Evolutionary conservation across 176 grass and related monocot species (phyloP).

Genomic region (Triticum urartu): DNA sequence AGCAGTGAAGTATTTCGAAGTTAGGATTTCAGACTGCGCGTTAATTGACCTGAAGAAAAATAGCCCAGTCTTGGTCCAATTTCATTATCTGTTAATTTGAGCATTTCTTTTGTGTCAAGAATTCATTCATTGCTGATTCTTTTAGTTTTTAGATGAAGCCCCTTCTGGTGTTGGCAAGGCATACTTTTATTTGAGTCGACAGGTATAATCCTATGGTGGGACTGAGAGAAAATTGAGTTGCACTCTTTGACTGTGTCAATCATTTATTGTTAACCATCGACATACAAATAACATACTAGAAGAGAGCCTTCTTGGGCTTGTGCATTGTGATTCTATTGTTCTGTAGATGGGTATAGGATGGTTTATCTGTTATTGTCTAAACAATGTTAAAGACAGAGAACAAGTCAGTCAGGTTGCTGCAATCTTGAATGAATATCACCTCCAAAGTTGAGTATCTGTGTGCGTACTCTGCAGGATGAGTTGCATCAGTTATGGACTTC

Average conservation of each 20-base stretch:
- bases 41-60: not conserved
- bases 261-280: not conserved
- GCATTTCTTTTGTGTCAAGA: not conserved
- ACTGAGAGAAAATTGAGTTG: not conserved
- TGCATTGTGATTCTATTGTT: not conserved
- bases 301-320: not conserved
- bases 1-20: not conserved
- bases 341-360: not conserved
- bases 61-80: not conserved
- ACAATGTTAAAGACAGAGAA: not conserved
- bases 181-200: not conserved
- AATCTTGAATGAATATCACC: not conserved
- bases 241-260: not conserved
- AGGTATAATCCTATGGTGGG: not conserved
- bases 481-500: not conserved
- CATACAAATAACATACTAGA: not conserved
- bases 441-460: not conserved
- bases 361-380: conserved; percentile 9
- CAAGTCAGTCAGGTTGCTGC: not conserved
- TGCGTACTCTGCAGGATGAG: not conserved
- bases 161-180: not conserved
- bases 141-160: not conserved
- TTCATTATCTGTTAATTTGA: not conserved
- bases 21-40: conserved; percentile 1
- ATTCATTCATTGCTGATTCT: not conserved